Evolutionary conservation across 192 early-diverging fungal species (phyloP), one percentile per base, ranked within the genome.

Genomic region (Entomortierella chlamydospora): DNA sequence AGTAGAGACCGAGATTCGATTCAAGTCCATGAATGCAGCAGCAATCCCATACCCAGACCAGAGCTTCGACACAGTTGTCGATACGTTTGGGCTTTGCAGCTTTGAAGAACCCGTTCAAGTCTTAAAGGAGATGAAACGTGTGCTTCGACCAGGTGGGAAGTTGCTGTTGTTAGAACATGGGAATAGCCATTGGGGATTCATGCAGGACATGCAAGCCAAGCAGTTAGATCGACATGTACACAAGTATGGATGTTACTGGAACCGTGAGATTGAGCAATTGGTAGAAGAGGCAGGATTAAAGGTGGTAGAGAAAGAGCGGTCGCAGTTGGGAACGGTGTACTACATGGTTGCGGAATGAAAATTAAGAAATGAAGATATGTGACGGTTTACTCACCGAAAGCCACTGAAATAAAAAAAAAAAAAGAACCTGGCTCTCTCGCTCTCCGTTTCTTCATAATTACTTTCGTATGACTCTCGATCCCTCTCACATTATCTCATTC

Each of bases 181-280:
- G 1, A 79, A 79, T 56, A 79, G 76, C 9, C 30, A 54, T 55
- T 79, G 76, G 76, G 53, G 41, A 6, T 66, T 70, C 12, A 79
- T 79, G 76, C 53, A 79, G 68, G 63, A 79, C 33, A 79, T 79
- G 76, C 76, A 79, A 52, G 76, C 76, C 0, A 70, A 70, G 50
- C 53, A 79, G 29, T 33, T 79, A 31, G 76, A 79, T 34, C 54
- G 51, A 28, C 76, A 79, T 70, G 76, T 79, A 33, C 76, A 79
- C 62, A 79, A 79, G 63, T 79, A 79, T 61, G 76, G 76, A 8
- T 79, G 76, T 34, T 79, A 79, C 25, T 79, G 76, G 76, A 79
- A 79, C 28, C 54, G 76, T 1, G 76, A 79, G 58, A 79, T 79
- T 58, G 63, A 65, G 22, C 68, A 70, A 4, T 30, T 79, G n/a